A percentile compares a stretch with the other conserved stretches of the same genome.
Conservation (phyloP, 2,329 filamentous ascomycete species). For the Xylogone sp. region DNA sequence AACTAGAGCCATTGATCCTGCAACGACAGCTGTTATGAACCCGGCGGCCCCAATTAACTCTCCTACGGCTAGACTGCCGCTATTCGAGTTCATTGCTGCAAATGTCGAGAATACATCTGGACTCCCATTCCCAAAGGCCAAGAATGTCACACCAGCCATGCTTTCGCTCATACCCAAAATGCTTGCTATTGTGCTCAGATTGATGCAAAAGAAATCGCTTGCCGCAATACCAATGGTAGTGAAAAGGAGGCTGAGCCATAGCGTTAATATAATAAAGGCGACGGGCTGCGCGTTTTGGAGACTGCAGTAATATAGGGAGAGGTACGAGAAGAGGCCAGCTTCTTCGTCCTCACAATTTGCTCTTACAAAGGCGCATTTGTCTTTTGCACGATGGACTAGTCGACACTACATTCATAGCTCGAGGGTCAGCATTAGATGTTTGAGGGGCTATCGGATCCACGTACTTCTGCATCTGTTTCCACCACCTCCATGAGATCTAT, state of each 20-base stretch:
- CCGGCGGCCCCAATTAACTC: slow-evolving; percentile 92
- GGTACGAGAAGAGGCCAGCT: slow-evolving; percentile 83
- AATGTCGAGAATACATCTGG: slow-evolving; percentile 99
- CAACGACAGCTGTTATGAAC: slow-evolving; percentile 95
- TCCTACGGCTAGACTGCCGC: slow-evolving; percentile 92
- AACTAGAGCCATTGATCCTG: slow-evolving; percentile 96
- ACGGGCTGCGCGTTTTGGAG: slow-evolving; percentile 65
- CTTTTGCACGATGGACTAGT: slow-evolving; percentile 68
- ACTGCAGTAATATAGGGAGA: slow-evolving; percentile 85
- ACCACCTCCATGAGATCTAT: slow-evolving; percentile 19
- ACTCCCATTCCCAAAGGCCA: slow-evolving; percentile 96
- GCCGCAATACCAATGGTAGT: slow-evolving; percentile 96
- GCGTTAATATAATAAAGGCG: slow-evolving; percentile 72
- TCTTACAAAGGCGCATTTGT: slow-evolving; percentile 85
- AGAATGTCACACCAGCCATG: slow-evolving; percentile 90
- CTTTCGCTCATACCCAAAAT: slow-evolving; percentile 93
- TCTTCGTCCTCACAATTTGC: slow-evolving; percentile 84
- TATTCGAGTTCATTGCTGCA: slow-evolving; percentile 94
- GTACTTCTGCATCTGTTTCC: slow-evolving; percentile 29
- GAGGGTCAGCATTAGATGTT: background rate
- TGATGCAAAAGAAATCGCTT: slow-evolving; percentile 97
- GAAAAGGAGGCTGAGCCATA: slow-evolving; percentile 88
- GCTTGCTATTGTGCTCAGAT: slow-evolving; percentile 86
- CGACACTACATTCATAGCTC: slow-evolving; percentile 55
- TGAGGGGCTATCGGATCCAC: background rate